phyloP scores from a whole-genome alignment of 2,329 filamentous ascomycete species.

The Capronia epimyces region DNA sequence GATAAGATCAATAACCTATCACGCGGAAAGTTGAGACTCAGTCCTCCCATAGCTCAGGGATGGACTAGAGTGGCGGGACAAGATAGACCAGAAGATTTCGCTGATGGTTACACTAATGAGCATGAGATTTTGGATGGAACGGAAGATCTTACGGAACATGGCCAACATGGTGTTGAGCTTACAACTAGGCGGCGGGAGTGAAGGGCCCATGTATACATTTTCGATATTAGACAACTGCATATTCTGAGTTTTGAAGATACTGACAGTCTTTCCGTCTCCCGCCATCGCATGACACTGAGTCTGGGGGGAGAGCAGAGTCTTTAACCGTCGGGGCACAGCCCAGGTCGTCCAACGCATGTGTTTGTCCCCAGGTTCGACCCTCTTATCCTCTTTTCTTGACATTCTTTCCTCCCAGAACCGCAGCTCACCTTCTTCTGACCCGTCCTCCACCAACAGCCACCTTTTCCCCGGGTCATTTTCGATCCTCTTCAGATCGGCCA shows the following conservation, averaged over 20 bases:
- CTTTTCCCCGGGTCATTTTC: too few species aligned
- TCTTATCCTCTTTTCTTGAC: too few species aligned
- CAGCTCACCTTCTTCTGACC: too few species aligned
- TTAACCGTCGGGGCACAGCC: too few species aligned
- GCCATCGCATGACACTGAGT: too few species aligned
- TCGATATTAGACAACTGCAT: neutral
- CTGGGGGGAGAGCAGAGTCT: too few species aligned
- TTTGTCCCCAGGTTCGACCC: too few species aligned
- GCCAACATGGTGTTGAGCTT: slow-evolving; percentile 24
- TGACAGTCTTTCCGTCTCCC: neutral
- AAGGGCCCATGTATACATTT: slow-evolving; percentile 2
- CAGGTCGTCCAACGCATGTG: too few species aligned
- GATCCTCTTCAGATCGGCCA: neutral
- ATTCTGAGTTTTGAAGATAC: neutral
- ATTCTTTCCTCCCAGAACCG: too few species aligned
- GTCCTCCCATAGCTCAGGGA: slow-evolving; percentile 18
- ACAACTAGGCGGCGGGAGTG: slow-evolving; percentile 13
- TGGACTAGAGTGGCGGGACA: slow-evolving; percentile 22
- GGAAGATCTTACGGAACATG: slow-evolving; percentile 24
- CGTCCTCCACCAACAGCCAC: too few species aligned
- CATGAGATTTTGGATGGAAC: slow-evolving; percentile 30
- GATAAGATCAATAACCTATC: slow-evolving; percentile 50
- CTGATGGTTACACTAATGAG: slow-evolving; percentile 29
- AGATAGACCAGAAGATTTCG: slow-evolving; percentile 16
- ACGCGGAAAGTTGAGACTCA: slow-evolving; percentile 54